phyloP scores from a whole-genome alignment of 148 eudicot genomes.

The Fagopyrum tataricum region DNA sequence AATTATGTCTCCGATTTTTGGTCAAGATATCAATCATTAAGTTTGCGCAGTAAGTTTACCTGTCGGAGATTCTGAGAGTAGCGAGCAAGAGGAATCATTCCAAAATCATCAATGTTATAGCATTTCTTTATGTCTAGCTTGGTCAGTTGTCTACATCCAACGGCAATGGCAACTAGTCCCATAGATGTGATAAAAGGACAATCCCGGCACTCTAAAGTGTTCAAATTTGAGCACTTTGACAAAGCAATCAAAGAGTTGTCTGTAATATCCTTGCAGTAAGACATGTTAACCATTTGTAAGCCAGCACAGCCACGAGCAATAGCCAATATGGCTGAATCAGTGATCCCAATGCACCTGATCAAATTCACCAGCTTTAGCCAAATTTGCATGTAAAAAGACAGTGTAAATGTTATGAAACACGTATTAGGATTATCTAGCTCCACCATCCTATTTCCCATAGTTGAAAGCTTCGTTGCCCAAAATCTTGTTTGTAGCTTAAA shows the following conservation, averaged over 20 bases:
- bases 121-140: slow-evolving; percentile 90
- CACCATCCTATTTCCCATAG: neutral
- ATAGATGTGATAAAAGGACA: slow-evolving; percentile 69
- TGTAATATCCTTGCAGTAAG: slow-evolving; percentile 67
- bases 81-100: slow-evolving; percentile 80
- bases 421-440: neutral
- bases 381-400: neutral
- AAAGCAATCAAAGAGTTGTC: slow-evolving; percentile 61
- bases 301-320: slow-evolving; percentile 64
- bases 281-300: slow-evolving; percentile 62
- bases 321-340: slow-evolving; percentile 61
- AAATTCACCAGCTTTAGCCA: slow-evolving; percentile 12
- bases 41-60: slow-evolving; percentile 24
- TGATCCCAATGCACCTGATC: slow-evolving; percentile 67
- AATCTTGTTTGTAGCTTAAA: no score
- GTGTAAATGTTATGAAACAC: neutral
- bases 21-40: neutral
- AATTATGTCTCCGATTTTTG: neutral
- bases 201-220: slow-evolving; percentile 81
- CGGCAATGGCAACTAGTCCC: slow-evolving; percentile 70
- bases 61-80: slow-evolving; percentile 83
- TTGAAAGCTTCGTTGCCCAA: neutral
- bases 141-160: slow-evolving; percentile 72
- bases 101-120: slow-evolving; percentile 61
- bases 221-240: slow-evolving; percentile 64